Percentiles rank a stretch among this genome's conserved stretches.
phyloP scores from a whole-genome alignment of 345 rosid species.

The Lagerstroemia speciosa region DNA sequence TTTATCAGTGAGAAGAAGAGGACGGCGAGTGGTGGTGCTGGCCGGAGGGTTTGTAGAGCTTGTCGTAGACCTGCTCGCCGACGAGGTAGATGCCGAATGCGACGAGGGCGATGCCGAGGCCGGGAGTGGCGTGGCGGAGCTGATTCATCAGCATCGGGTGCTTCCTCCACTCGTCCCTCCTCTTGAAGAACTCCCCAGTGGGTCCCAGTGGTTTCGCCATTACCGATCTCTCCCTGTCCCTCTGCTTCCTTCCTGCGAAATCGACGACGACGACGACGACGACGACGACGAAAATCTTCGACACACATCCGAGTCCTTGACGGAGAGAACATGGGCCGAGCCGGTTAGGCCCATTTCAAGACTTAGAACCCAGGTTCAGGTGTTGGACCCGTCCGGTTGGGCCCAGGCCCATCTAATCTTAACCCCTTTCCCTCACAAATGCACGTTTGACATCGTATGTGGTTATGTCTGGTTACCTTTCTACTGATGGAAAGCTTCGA shows the following conservation, averaged over 20 bases:
- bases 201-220: conserved; percentile 67
- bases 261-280: background rate
- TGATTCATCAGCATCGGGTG: conserved; percentile 84
- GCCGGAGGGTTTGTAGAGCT: conserved; percentile 42
- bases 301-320: too few species aligned
- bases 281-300: too few species aligned
- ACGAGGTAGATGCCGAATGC: conserved; percentile 82
- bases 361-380: too few species aligned
- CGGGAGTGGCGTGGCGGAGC: conserved; percentile 76
- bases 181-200: conserved; percentile 87
- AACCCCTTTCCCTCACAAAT: too few species aligned
- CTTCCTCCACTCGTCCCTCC: conserved; percentile 92
- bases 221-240: background rate
- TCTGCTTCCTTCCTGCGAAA: background rate
- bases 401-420: too few species aligned
- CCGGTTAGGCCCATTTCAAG: too few species aligned
- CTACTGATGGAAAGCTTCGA: too few species aligned
- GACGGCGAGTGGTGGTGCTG: conserved; percentile 28
- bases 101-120: conserved; percentile 77
- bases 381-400: background rate
- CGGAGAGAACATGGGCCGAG: too few species aligned
- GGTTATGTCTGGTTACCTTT: too few species aligned
- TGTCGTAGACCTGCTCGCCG: conserved; percentile 84
- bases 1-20: conserved; percentile 20
- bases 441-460: too few species aligned